Evolutionary conservation across 2,329 filamentous ascomycete species (phyloP).

Genomic region (Fusarium equiseti): DNA sequence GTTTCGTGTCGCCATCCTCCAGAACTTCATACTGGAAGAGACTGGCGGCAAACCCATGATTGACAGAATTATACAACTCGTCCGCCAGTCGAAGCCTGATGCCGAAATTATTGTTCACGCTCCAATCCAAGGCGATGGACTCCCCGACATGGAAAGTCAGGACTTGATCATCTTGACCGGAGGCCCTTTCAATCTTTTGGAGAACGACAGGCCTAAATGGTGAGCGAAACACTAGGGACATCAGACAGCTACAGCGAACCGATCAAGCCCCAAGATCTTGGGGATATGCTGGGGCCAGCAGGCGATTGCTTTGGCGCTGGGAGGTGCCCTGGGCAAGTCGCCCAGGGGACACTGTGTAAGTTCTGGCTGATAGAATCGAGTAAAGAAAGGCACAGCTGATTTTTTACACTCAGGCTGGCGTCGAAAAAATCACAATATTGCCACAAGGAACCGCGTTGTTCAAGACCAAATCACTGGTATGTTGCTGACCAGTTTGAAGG

Average conservation of each 20-base stretch:
- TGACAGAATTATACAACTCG: neutral
- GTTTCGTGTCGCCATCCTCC: slow-evolving; percentile 1
- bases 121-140: neutral
- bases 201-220: neutral
- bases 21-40: neutral
- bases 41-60: neutral
- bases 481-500: neutral
- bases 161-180: slow-evolving; percentile 3
- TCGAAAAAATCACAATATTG: neutral
- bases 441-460: neutral
- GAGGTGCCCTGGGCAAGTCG: neutral
- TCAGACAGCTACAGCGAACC: fast-evolving
- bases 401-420: neutral
- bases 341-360: neutral
- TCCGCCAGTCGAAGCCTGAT: neutral
- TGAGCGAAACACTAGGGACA: neutral
- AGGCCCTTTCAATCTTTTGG: neutral
- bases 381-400: neutral
- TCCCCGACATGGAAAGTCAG: neutral
- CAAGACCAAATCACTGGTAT: neutral
- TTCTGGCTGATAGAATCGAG: too few relatives aligned
- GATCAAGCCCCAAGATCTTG: neutral
- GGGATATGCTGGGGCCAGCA: slow-evolving; percentile 13
- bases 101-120: neutral
- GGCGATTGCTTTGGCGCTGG: neutral